Evolutionary conservation across 495 filamentous ascomycete species (phyloP), one percentile per base, ranked within the genome.

Genomic region (Penicillium tannophilum): DNA sequence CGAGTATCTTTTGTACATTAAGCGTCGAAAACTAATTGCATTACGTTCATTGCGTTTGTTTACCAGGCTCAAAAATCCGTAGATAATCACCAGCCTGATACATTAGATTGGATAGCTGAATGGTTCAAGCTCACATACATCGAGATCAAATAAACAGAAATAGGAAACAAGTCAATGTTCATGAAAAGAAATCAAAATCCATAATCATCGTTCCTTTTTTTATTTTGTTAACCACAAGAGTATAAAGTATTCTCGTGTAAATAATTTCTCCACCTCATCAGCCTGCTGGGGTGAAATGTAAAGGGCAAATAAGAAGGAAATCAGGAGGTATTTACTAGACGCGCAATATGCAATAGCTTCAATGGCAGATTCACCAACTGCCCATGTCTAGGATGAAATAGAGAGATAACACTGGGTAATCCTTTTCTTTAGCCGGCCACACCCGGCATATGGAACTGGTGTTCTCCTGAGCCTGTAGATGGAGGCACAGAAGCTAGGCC

Each of bases 361-460:
- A 26, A 20, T 47, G 44, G 14, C 20, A 19, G 16, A 3, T 47
- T 26, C 39, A 41, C 39, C 39, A 17, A 6, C 39, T 41, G 16
- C 6, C 16, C 39, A n/a, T 2, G 39, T 41, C 14, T 41, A 41
- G 16, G 14, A 41, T 3, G 35, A 41, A 31, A 41, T 3, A 5
- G 5, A 42, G 10, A 39, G 19, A 5, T 42, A 33, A 42, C 19
- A 52, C 19, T 4, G 8, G 24, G 11, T 8, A 45, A 23, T 33
- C 30, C 14, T 12, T 17, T 33, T 45, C 14, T 12, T 17, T 33
- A 67, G 26, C 58, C 56, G 6, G 66, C 64, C 12, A 68, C 57
- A 2, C 64, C 62, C 36, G 67, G 67, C 53, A 62, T 51, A 5
- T 60, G 59, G n/a, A 60, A 31, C 3, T 60, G 45, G 17, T 66